phyloP scores from a whole-genome alignment of 768 basidiomycete species.

The Pulveroboletus sp. region DNA sequence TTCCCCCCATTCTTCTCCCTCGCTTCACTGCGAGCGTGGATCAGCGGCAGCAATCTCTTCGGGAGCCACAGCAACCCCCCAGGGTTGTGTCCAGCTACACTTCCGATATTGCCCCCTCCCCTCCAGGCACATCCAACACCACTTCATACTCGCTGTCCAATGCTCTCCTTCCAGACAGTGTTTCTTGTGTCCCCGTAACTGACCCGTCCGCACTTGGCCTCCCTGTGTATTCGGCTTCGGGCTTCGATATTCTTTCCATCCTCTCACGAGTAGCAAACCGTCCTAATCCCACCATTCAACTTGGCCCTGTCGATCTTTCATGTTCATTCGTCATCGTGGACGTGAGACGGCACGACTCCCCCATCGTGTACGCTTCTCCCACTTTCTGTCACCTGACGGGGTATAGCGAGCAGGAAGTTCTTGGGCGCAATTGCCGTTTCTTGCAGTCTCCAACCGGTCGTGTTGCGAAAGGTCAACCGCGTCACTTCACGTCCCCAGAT shows the following conservation, averaged over 20 bases:
- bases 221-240: constrained; percentile 83
- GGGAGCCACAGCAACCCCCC: constrained; percentile 2
- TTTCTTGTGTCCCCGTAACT: constrained; percentile 8
- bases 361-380: constrained; percentile 89
- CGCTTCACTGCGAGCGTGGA: constrained; percentile 2
- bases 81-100: constrained; percentile 2
- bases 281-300: constrained; percentile 64
- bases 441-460: constrained; percentile 72
- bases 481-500: constrained; percentile 59
- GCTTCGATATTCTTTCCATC: constrained; percentile 85
- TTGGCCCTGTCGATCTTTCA: constrained; percentile 90
- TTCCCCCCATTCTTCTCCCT: neutral
- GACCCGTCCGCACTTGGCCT: constrained; percentile 35
- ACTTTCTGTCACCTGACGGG: constrained; percentile 77
- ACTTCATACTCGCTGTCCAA: constrained; percentile 4
- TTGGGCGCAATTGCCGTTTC: constrained; percentile 90
- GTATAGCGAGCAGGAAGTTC: constrained; percentile 67
- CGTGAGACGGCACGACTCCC: constrained; percentile 70
- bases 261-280: constrained; percentile 74
- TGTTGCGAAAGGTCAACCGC: constrained; percentile 47
- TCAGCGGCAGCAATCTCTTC: constrained; percentile 5
- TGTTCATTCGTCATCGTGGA: constrained; percentile 94
- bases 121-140: constrained; percentile 3
- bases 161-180: neutral
- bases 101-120: constrained; percentile 3